Base-by-base conservation (phyloP, 2,329 filamentous ascomycete genomes). In the Clonostachys rhizophaga region DNA sequence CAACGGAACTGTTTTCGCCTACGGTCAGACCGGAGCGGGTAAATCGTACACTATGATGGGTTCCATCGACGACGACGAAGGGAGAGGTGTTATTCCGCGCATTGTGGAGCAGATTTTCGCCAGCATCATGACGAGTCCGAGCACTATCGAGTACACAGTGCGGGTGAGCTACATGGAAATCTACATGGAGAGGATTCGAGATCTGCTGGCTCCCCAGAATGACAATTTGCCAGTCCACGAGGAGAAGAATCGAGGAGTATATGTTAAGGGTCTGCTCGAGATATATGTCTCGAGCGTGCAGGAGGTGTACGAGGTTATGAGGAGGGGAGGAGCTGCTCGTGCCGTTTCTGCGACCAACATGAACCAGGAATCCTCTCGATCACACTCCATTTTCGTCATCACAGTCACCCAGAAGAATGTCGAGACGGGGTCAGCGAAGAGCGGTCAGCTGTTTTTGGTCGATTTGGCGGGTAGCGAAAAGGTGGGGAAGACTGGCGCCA, bases 101-200 rank as follows among this genome's bases (percentile, higher is more conserved):
- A 97, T 97, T 57, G 87, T 96, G 56, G 90, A 97, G 70, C 92
- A 97, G 72, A 96, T 97, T 64, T 97, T 97, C 66, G 86, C 88
- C 58, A 95, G 89, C 70, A 97, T 97, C 66, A 78, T 96, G 70
- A 84, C 88, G 18, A 96, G 91, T 58, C 89, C 92, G 40, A 85
- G 85, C 59, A 95, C 89, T 56, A 96, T 97, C 65, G 94, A 97
- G 70, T 97, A 97, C 69, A 97, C 91, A n/a, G 92, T 99, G 46
- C 84, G 91, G 48, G 92, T 97, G 62, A 96, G 91, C 68, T 97
- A 97, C 70, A 96, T 99, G 91, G 94, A 99, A 70, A 97, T 99
- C 54, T 99, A 99, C 75, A 99, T 97, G 94, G 94, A 99, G 73
- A 84, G 88, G 57, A 97, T 99, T 66, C 84, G 92, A 60, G 94